Percentiles rank a stretch among this genome's conserved stretches.
Evolutionary conservation across 768 basidiomycete genomes (phyloP).

Genomic region (Guyanaporus albipodus): DNA sequence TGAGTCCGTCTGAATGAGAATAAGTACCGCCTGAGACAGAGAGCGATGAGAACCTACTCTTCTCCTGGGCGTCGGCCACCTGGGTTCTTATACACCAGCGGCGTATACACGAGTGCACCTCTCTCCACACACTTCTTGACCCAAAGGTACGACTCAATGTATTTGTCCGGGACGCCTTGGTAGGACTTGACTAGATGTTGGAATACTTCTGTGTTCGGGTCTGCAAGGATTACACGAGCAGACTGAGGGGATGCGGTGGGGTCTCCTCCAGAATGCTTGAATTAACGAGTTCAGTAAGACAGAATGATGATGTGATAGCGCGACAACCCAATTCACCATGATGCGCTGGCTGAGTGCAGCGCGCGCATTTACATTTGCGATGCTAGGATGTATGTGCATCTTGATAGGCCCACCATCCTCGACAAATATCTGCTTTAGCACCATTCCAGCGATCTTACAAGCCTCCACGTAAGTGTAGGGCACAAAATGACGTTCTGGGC

Average conservation of each 20-base stretch:
- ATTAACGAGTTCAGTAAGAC: not conserved
- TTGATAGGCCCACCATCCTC: constrained; percentile 60
- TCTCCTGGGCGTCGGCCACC: constrained; percentile 78
- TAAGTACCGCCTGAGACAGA: not conserved
- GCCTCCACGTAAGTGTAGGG: constrained; percentile 80
- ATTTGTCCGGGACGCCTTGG: constrained; percentile 66
- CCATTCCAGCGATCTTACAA: constrained; percentile 74
- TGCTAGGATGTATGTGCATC: constrained; percentile 80
- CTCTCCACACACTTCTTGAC: constrained; percentile 80
- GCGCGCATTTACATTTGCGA: constrained; percentile 72
- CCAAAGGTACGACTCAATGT: constrained; percentile 79
- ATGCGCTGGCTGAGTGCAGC: constrained; percentile 65
- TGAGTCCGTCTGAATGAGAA: constrained; percentile 57
- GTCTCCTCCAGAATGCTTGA: constrained; percentile 77
- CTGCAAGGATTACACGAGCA: constrained; percentile 74
- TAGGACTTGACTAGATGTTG: constrained; percentile 68
- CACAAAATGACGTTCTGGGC: constrained; percentile 75
- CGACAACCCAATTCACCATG: constrained; percentile 42
- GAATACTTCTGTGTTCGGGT: constrained; percentile 75
- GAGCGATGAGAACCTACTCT: constrained; percentile 48
- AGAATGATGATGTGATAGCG: constrained; percentile 2
- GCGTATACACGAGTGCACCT: constrained; percentile 61
- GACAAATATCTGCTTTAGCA: constrained; percentile 72
- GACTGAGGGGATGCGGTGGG: constrained; percentile 65
- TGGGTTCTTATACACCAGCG: constrained; percentile 78